Percentiles rank a stretch among this genome's conserved stretches.
phyloP scores from a whole-genome alignment of 2,329 filamentous ascomycete genomes.

The Monosporascus ibericus region DNA sequence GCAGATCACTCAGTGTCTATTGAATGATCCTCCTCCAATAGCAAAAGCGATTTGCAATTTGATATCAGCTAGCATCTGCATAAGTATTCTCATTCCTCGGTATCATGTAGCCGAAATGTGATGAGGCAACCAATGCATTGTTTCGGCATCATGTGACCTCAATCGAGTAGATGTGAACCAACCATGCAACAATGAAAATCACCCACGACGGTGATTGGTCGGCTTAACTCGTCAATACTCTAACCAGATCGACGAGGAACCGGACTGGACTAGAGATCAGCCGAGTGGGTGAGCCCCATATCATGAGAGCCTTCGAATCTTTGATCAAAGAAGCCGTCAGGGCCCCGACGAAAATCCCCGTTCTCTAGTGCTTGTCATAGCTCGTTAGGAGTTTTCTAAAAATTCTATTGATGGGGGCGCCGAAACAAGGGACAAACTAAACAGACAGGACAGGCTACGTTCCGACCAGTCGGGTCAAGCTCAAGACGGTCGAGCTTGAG shows the following conservation, averaged over 20 bases:
- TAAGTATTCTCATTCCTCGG: background rate
- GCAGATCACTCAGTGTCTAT: background rate
- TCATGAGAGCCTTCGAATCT: background rate
- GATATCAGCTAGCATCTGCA: background rate
- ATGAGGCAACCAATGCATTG: conserved; percentile 10
- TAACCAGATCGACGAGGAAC: background rate
- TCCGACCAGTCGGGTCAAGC: background rate
- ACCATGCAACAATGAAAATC: background rate
- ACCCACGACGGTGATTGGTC: background rate
- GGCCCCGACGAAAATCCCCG: background rate
- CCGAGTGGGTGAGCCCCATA: background rate
- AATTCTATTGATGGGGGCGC: background rate
- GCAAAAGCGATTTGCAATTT: background rate
- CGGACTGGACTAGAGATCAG: background rate
- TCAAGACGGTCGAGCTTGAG: background rate
- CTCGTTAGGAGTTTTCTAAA: background rate
- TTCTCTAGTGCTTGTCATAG: background rate
- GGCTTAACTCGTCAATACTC: background rate
- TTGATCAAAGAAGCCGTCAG: background rate
- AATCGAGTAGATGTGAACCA: background rate
- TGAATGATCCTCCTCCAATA: background rate
- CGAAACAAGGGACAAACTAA: background rate
- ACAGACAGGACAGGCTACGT: background rate
- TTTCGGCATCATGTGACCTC: conserved; percentile 17
- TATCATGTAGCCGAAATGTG: background rate